phyloP scores from a whole-genome alignment of 2,329 filamentous ascomycete genomes.

The Fusarium transvaalense region DNA sequence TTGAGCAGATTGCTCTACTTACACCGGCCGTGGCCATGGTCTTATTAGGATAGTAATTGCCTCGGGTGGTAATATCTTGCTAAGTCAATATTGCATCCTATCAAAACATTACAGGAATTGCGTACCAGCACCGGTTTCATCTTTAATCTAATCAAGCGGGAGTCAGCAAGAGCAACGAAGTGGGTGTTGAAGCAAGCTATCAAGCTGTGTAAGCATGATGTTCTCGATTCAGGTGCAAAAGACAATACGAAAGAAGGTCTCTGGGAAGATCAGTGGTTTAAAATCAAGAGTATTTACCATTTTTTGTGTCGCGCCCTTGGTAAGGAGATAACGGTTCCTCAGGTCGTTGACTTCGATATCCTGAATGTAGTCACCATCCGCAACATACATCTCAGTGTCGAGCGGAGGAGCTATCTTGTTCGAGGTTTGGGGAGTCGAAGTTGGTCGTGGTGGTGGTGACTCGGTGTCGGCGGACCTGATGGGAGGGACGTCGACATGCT shows the following conservation, averaged over 20 bases:
- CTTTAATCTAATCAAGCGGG: constrained; percentile 98
- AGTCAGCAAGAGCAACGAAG: constrained; percentile 96
- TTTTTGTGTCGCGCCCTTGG: constrained; percentile 97
- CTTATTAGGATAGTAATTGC: constrained; percentile 97
- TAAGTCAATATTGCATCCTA: constrained; percentile 68
- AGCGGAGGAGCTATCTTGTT: constrained; percentile 65
- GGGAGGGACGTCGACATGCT: constrained; percentile 89
- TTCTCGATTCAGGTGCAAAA: constrained; percentile 64
- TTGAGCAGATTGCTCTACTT: constrained; percentile 56
- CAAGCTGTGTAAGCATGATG: constrained; percentile 78
- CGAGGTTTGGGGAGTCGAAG: constrained; percentile 51
- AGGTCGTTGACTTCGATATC: constrained; percentile 99
- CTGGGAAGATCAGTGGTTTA: constrained; percentile 55
- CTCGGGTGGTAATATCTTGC: constrained; percentile 97
- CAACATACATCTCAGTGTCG: constrained; percentile 91
- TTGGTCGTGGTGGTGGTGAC: constrained; percentile 57
- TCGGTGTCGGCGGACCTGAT: constrained; percentile 72
- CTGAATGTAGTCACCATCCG: constrained; percentile 97
- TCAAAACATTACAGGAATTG: constrained; percentile 57
- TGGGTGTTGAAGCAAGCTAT: constrained; percentile 72
- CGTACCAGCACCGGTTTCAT: constrained; percentile 99
- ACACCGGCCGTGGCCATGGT: constrained; percentile 95
- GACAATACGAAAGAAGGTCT: constrained; percentile 52
- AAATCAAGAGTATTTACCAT: constrained; percentile 88
- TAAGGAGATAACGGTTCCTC: constrained; percentile 95